These are phyloP conservation scores for Spinacia oleracea DNA, from an alignment of 179 eudicot species.

Conservation along the genomic window DNA sequence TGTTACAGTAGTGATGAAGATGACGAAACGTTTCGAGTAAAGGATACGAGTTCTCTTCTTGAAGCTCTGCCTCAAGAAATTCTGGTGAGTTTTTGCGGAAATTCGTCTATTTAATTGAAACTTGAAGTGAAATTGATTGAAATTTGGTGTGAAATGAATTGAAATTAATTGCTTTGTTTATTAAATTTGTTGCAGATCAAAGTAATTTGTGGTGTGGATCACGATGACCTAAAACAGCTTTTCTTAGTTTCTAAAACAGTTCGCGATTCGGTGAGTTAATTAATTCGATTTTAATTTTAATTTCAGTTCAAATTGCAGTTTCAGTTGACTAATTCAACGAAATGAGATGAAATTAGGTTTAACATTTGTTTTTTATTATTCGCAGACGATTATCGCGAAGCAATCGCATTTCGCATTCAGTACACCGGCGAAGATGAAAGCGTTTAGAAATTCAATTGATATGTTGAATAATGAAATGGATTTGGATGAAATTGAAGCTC, in stretches of 20 bases:
- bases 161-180: neutral
- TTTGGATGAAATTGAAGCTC: constrained; percentile 41
- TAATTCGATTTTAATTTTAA: neutral
- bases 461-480: constrained; percentile 1
- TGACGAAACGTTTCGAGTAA: neutral
- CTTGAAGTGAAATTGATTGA: constrained; percentile 13
- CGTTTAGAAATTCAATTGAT: constrained; percentile 36
- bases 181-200: constrained; percentile 50
- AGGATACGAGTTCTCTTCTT: constrained; percentile 27
- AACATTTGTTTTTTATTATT: neutral
- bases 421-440: constrained; percentile 56
- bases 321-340: neutral
- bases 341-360: neutral
- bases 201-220: constrained; percentile 79
- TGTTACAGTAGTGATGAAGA: constrained; percentile 20
- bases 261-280: constrained; percentile 65
- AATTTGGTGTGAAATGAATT: neutral
- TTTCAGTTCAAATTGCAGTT: neutral
- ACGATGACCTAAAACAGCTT: constrained; percentile 78
- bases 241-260: constrained; percentile 61
- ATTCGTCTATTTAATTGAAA: too few species aligned
- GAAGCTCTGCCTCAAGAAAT: constrained; percentile 74
- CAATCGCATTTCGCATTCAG: constrained; percentile 62
- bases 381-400: constrained; percentile 65
- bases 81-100: constrained; percentile 41